These are phyloP conservation scores for Candida maltosa DNA, from an alignment of 805 yeast species.

Conservation along the genomic window DNA sequence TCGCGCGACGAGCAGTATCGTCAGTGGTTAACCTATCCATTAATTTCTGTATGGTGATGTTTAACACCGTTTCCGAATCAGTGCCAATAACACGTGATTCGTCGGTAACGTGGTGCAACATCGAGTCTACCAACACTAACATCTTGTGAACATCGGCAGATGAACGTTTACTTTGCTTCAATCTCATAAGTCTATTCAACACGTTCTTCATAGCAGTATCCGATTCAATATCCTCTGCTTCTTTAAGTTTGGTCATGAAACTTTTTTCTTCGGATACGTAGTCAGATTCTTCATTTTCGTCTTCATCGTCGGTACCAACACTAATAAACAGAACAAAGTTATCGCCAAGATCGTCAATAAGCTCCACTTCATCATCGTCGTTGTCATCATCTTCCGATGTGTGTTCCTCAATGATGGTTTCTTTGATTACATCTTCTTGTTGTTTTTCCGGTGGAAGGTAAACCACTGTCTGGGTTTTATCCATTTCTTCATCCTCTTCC, in stretches of 20 bases:
- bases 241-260: neutral
- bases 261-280: neutral
- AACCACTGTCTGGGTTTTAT: neutral
- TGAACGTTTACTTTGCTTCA: conserved; percentile 21
- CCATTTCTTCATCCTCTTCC: neutral
- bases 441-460: neutral
- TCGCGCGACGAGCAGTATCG: conserved; percentile 32
- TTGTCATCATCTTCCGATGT: no score
- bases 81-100: conserved; percentile 19
- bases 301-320: no score
- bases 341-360: neutral
- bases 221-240: conserved; percentile 1
- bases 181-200: conserved; percentile 19
- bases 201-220: conserved; percentile 16
- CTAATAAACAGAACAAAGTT: no score
- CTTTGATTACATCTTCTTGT: neutral
- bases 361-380: no score
- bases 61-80: conserved; percentile 25
- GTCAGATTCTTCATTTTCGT: no score
- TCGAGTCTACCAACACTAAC: conserved; percentile 25
- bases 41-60: conserved; percentile 29
- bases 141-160: conserved; percentile 21
- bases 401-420: neutral
- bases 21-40: conserved; percentile 33
- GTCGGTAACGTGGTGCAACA: conserved; percentile 27